Conservation (phyloP, 129 eudicot genomes). For the Arctium lappa region DNA sequence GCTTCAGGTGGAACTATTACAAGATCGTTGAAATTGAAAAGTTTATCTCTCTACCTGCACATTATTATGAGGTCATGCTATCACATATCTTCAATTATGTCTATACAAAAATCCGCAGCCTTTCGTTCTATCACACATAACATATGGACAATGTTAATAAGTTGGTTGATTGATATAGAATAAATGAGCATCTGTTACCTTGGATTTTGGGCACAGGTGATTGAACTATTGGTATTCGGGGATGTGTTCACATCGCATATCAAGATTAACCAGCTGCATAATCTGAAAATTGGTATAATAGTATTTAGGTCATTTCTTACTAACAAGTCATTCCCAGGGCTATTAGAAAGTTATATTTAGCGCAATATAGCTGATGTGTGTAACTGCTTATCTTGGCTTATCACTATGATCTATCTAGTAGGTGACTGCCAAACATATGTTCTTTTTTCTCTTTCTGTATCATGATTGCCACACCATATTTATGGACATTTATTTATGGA, state of each 20-base stretch:
- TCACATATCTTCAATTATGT: not conserved
- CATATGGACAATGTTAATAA: not conserved
- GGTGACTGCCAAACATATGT: not conserved
- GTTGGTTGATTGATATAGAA: not conserved
- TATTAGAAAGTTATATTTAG: not conserved
- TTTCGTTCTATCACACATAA: not conserved
- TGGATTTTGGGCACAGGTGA: not conserved
- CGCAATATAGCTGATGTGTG: not conserved
- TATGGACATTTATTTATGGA: not conserved
- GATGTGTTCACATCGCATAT: not conserved
- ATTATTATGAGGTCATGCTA: not conserved
- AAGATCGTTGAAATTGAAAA: not conserved
- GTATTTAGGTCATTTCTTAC: not conserved
- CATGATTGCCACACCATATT: not conserved
- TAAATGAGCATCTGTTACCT: not conserved
- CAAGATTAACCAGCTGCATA: not conserved
- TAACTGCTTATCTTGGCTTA: not conserved
- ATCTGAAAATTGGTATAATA: not conserved
- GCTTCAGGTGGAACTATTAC: not conserved
- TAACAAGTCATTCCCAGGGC: not conserved
- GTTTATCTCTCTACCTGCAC: not conserved
- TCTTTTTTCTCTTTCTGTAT: not conserved
- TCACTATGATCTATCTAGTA: conserved; percentile 5
- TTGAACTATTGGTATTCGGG: not conserved
- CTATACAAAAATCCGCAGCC: not conserved